These are phyloP conservation scores for Aspergillus pseudoglaucus DNA, from an alignment of 2,329 filamentous ascomycete genomes.

Conservation along the genomic window DNA sequence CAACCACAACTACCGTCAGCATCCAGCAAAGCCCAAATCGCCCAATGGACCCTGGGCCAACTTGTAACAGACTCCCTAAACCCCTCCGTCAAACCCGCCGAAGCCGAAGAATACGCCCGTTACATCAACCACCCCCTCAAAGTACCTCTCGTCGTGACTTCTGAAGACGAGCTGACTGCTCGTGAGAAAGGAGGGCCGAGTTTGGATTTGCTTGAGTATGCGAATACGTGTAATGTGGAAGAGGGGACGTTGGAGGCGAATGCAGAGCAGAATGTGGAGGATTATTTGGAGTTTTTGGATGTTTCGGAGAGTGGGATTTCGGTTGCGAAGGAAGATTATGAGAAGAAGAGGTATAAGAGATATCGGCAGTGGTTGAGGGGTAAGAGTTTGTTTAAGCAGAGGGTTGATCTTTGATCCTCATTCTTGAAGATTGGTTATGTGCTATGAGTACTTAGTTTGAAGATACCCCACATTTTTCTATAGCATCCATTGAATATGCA, in stretches of 20 bases:
- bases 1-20: constrained; percentile 42
- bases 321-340: constrained; percentile 76
- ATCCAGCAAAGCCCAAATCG: constrained; percentile 68
- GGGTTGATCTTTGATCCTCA: constrained; percentile 40
- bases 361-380: constrained; percentile 92
- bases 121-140: constrained; percentile 88
- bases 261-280: constrained; percentile 60
- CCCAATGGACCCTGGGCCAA: constrained; percentile 83
- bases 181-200: constrained; percentile 35
- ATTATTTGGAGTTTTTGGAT: constrained; percentile 70
- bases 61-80: constrained; percentile 81
- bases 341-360: constrained; percentile 93
- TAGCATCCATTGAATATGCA: too few species aligned
- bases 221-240: constrained; percentile 61
- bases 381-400: constrained; percentile 94
- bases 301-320: constrained; percentile 78
- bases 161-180: constrained; percentile 33
- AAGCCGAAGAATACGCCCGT: constrained; percentile 77
- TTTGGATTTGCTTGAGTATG: constrained; percentile 72
- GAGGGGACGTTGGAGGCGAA: constrained; percentile 40
- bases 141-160: constrained; percentile 60
- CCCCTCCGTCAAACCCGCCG: constrained; percentile 67
- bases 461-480: too few species aligned
- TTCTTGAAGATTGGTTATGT: not conserved
- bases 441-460: too few species aligned